A percentile compares a stretch with the other conserved stretches of the same genome.
Evolutionary conservation across 306 rosid genomes (phyloP).

Genomic region (Myrica gale): DNA sequence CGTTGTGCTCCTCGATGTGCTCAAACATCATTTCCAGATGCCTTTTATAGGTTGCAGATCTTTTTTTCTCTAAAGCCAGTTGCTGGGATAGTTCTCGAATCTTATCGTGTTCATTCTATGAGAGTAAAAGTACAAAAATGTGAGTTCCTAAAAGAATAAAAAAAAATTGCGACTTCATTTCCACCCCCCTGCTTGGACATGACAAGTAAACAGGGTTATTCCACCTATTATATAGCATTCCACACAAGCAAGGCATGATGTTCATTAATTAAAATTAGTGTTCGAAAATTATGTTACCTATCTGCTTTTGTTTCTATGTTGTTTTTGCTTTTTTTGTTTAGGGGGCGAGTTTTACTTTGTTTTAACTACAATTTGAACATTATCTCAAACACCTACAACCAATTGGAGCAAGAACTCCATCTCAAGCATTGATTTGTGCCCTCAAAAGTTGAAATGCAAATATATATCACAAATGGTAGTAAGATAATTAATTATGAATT

Average conservation of each 20-base stretch:
- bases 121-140: constrained; percentile 21
- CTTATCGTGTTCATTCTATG: constrained; percentile 83
- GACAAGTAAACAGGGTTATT: neutral
- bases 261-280: neutral
- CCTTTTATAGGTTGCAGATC: constrained; percentile 84
- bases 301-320: neutral
- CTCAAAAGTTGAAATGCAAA: neutral
- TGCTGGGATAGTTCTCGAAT: constrained; percentile 87
- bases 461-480: neutral
- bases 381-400: neutral
- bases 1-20: constrained; percentile 86
- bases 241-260: neutral
- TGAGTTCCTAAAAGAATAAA: neutral
- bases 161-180: neutral
- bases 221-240: too few relatives aligned
- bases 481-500: neutral
- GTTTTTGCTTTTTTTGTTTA: too few relatives aligned
- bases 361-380: neutral
- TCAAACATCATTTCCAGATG: constrained; percentile 87
- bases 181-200: neutral
- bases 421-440: neutral
- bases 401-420: neutral
- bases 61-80: constrained; percentile 78
- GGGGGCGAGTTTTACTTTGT: neutral
- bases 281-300: neutral